phyloP scores from a whole-genome alignment of 306 rosid species.

The Trichosanthes cucumerina region DNA sequence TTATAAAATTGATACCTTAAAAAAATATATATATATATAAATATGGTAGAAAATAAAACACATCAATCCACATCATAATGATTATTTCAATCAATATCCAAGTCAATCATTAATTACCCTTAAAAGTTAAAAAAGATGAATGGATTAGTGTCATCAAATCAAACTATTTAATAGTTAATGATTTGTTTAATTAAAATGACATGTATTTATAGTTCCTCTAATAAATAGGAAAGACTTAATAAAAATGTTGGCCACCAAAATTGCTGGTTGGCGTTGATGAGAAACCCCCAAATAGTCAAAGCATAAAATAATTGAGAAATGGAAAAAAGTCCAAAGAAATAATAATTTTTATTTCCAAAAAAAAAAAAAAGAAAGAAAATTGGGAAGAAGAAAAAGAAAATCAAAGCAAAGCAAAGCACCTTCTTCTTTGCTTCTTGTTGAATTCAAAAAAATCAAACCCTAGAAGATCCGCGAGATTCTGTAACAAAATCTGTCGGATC shows the following conservation, averaged over 20 bases:
- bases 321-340: not conserved
- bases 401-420: conserved; percentile 1
- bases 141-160: not conserved
- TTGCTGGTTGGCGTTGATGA: too few species aligned
- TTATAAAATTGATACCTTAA: not conserved
- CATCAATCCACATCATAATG: not conserved
- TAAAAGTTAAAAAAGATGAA: too few species aligned
- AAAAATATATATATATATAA: not conserved
- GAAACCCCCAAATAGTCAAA: not conserved
- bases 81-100: not conserved
- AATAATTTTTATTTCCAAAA: too few species aligned
- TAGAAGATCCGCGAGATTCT: conserved; percentile 57
- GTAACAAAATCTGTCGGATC: conserved; percentile 65
- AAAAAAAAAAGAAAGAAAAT: not conserved
- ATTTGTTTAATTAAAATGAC: not conserved
- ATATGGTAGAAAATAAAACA: not conserved
- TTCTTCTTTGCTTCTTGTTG: conserved; percentile 40
- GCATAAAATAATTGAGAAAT: not conserved
- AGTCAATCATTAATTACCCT: not conserved
- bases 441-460: conserved; percentile 47
- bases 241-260: too few species aligned
- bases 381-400: not conserved
- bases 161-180: not conserved
- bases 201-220: not conserved
- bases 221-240: not conserved